A percentile compares a stretch with the other conserved stretches of the same genome.
Conservation (phyloP, 768 basidiomycete genomes). For the Rhizopogon vulgaris region DNA sequence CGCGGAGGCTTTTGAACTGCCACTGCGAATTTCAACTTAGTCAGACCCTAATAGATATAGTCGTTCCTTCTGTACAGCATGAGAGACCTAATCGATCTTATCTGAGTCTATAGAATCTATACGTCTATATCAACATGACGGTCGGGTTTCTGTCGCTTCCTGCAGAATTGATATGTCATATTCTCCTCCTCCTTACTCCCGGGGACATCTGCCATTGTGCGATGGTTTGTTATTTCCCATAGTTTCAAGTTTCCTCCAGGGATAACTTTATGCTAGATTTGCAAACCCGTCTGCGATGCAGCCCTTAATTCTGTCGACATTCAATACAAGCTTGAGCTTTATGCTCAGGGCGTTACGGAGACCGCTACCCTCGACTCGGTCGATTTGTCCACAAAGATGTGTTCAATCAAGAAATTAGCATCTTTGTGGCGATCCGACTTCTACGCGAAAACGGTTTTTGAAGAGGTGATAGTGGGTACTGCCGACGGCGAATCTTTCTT, state of each 20-base stretch:
- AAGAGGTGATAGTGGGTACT: neutral
- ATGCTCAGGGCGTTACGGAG: neutral
- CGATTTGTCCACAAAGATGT: neutral
- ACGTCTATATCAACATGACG: no score
- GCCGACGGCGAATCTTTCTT: neutral
- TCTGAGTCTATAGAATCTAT: no score
- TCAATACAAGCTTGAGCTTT: neutral
- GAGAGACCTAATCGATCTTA: no score
- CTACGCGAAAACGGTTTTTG: neutral
- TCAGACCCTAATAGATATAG: no score
- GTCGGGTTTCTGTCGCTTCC: neutral
- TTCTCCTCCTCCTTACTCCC: neutral
- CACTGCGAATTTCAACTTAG: no score
- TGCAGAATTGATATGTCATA: neutral
- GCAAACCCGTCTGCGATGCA: neutral
- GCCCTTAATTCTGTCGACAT: neutral
- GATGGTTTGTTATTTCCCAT: neutral
- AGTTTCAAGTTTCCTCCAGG: neutral
- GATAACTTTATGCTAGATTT: no score
- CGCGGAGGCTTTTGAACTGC: no score
- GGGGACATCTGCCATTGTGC: neutral
- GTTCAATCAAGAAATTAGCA: neutral
- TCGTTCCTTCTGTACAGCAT: no score
- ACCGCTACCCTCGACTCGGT: neutral
- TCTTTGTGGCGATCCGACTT: neutral